Conservation (phyloP, 176 grass and related monocot genomes). For the Zoysia japonica region DNA sequence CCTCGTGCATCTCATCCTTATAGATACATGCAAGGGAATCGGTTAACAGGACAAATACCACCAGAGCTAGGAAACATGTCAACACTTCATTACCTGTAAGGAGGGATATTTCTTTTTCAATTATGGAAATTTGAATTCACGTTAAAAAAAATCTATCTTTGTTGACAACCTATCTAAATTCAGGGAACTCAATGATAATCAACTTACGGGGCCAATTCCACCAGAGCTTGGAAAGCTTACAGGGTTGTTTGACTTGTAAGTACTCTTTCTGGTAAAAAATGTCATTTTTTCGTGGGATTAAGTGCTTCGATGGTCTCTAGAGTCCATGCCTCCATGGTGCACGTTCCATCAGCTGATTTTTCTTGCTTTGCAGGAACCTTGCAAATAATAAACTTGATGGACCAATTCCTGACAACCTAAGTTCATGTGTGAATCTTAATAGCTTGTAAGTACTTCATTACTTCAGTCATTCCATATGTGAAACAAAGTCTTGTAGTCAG, state of each 20-base stretch:
- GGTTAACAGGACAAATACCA: conserved; percentile 71
- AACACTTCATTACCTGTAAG: conserved; percentile 95
- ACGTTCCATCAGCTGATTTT: background rate
- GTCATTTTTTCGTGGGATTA: background rate
- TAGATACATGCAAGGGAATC: conserved; percentile 91
- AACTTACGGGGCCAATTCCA: conserved; percentile 77
- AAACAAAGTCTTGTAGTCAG: background rate
- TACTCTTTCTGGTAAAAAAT: too few relatives aligned
- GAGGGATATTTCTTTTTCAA: background rate
- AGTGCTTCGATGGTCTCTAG: background rate
- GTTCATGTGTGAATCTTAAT: conserved; percentile 93
- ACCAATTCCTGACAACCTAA: conserved; percentile 86
- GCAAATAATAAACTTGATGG: conserved; percentile 90
- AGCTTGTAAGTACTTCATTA: conserved; percentile 76
- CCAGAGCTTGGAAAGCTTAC: conserved; percentile 90
- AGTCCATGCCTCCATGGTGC: background rate
- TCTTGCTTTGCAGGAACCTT: conserved; percentile 63
- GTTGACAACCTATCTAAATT: conserved; percentile 34
- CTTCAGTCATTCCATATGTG: background rate
- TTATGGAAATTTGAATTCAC: background rate
- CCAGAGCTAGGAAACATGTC: conserved; percentile 96
- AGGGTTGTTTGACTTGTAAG: conserved; percentile 94
- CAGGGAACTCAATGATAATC: conserved; percentile 95
- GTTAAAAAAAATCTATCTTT: background rate
- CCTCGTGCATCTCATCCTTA: background rate